Evolutionary conservation across 371 early-diverging fungal species (phyloP).

Genomic region (Entomophthora muscae): DNA sequence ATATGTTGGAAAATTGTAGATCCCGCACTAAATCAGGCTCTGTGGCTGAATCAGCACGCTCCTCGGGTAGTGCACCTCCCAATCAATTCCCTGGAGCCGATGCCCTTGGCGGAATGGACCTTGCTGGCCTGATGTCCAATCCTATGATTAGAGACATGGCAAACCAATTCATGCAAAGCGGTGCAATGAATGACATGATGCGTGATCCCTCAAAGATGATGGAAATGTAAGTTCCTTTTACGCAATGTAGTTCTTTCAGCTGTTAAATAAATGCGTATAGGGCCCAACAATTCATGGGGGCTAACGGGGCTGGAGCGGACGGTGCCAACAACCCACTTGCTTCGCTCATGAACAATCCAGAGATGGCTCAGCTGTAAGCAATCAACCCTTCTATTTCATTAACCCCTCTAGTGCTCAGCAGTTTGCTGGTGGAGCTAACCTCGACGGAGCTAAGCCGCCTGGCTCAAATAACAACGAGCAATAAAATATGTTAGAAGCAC

Average conservation of each 20-base stretch:
- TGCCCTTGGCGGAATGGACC: conserved; percentile 46
- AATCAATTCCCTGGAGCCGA: conserved; percentile 25
- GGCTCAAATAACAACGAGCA: no score
- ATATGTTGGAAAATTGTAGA: conserved; percentile 36
- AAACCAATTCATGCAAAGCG: conserved; percentile 59
- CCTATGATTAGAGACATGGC: conserved; percentile 90
- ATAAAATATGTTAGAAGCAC: no score
- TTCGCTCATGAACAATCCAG: background rate
- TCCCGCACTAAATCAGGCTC: conserved; percentile 10
- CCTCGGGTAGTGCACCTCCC: background rate
- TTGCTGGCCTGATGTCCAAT: conserved; percentile 63
- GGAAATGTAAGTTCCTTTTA: conserved; percentile 7
- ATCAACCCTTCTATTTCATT: background rate
- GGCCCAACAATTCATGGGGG: background rate
- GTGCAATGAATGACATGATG: background rate
- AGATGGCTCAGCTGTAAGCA: background rate
- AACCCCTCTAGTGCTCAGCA: background rate
- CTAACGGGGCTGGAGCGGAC: background rate
- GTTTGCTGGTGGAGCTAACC: no score
- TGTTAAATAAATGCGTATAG: background rate
- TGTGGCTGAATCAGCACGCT: conserved; percentile 15
- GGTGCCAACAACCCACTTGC: background rate
- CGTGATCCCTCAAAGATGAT: conserved; percentile 3
- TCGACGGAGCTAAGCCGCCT: no score
- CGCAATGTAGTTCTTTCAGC: background rate